Conservation (phyloP, 208 protist species). For the Trypanosoma conorhini region DNA sequence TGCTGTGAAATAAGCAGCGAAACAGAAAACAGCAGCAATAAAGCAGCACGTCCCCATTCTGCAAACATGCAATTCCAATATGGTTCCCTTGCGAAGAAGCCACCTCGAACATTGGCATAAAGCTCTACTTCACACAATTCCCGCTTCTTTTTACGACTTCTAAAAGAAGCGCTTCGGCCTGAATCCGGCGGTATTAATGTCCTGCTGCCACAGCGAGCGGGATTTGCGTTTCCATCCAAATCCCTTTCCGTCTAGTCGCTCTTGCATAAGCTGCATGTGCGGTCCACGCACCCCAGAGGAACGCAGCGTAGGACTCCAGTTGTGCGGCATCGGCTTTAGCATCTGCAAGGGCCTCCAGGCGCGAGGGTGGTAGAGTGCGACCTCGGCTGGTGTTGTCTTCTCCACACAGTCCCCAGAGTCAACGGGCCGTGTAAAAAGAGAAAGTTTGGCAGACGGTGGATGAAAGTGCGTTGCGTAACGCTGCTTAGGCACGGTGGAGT, state of each 20-base stretch:
- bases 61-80: neutral
- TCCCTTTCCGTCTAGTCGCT: slow-evolving; percentile 81
- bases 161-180: slow-evolving; percentile 83
- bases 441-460: slow-evolving; percentile 54
- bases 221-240: slow-evolving; percentile 90
- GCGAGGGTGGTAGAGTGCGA: slow-evolving; percentile 22
- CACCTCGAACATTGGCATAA: neutral
- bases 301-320: slow-evolving; percentile 52
- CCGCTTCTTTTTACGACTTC: neutral
- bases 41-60: neutral
- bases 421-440: slow-evolving; percentile 69
- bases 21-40: neutral
- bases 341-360: slow-evolving; percentile 70
- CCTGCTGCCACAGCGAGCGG: slow-evolving; percentile 85
- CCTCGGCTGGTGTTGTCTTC: neutral
- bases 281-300: slow-evolving; percentile 65
- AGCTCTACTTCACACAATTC: too few species aligned
- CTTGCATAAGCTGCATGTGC: slow-evolving; percentile 77
- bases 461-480: slow-evolving; percentile 36
- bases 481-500: neutral
- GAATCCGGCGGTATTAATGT: slow-evolving; percentile 81
- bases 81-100: neutral
- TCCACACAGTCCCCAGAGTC: slow-evolving; percentile 16
- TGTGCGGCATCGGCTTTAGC: slow-evolving; percentile 77
- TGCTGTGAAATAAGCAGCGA: neutral